Evolutionary conservation across 2,329 filamentous ascomycete species (phyloP).

Genomic region (Fusarium tricinctum): DNA sequence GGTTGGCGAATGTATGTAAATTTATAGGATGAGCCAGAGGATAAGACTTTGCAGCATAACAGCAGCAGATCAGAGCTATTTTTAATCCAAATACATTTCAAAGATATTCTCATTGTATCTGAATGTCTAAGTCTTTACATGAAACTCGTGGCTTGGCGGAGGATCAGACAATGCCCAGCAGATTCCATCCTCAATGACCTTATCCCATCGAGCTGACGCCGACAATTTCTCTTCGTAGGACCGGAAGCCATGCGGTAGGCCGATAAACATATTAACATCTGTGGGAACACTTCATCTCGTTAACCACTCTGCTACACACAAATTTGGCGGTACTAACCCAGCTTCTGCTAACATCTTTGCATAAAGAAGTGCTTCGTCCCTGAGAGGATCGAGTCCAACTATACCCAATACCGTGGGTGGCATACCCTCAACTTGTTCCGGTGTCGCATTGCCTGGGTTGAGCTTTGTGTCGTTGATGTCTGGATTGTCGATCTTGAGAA

Average conservation of each 20-base stretch:
- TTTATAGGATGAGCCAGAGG: no score
- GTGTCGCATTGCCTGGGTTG: not conserved
- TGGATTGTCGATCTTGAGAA: not conserved
- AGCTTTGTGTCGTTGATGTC: not conserved
- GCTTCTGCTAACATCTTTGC: constrained; percentile 10
- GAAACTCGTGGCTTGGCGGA: not conserved
- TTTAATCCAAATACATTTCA: no score
- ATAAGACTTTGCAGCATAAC: no score
- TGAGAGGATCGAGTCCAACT: not conserved
- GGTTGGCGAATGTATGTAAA: no score
- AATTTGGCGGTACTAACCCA: not conserved
- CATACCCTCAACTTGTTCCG: constrained; percentile 5
- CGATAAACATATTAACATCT: constrained; percentile 1
- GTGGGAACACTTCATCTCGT: not conserved
- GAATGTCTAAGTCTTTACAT: not conserved
- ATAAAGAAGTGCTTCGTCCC: constrained; percentile 9
- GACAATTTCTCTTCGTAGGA: constrained; percentile 8
- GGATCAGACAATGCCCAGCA: constrained; percentile 1
- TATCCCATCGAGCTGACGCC: constrained; percentile 10
- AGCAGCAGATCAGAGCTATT: no score
- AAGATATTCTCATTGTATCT: not conserved
- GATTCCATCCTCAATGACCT: not conserved
- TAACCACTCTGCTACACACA: fast-evolving
- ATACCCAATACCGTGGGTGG: constrained; percentile 2
- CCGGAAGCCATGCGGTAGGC: constrained; percentile 7